A percentile compares a stretch with the other conserved stretches of the same genome.
Evolutionary conservation across 1,284 basidiomycete genomes (phyloP).

Genomic region (Naganishia sp.): DNA sequence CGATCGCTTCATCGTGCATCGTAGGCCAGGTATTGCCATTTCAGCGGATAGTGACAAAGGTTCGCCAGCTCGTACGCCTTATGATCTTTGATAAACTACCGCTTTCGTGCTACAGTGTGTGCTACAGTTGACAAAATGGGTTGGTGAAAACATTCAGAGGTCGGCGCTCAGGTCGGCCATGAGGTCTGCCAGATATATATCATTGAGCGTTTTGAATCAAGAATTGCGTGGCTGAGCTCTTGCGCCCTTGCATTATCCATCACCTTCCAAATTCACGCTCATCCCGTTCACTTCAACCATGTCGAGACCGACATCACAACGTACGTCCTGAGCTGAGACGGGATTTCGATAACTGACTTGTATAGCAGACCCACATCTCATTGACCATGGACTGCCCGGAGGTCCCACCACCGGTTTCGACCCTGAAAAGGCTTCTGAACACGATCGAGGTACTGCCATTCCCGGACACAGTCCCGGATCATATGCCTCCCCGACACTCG

Average conservation of each 20-base stretch:
- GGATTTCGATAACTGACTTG: not conserved
- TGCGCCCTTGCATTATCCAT: not conserved
- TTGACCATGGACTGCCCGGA: constrained; percentile 33
- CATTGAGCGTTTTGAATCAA: not conserved
- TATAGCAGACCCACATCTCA: constrained; percentile 22
- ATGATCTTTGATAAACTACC: not conserved
- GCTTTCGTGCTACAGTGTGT: constrained; percentile 4
- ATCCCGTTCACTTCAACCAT: not conserved
- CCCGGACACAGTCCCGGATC: not conserved
- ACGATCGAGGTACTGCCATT: not conserved
- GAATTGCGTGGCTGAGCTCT: not conserved
- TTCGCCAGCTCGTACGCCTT: not conserved
- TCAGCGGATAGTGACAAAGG: no score
- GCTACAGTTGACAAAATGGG: not conserved
- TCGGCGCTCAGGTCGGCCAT: not conserved
- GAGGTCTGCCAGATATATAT: not conserved
- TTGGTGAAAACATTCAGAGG: not conserved
- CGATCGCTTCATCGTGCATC: no score
- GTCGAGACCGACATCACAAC: not conserved
- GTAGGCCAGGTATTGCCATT: no score
- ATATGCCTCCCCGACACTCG: constrained; percentile 19
- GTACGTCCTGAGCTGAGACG: not conserved
- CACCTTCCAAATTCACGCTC: not conserved
- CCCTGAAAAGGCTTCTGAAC: constrained; percentile 17
- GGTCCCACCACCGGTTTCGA: constrained; percentile 30